Conservation (phyloP, 2,329 filamentous ascomycete genomes). For the Alternaria sp. region DNA sequence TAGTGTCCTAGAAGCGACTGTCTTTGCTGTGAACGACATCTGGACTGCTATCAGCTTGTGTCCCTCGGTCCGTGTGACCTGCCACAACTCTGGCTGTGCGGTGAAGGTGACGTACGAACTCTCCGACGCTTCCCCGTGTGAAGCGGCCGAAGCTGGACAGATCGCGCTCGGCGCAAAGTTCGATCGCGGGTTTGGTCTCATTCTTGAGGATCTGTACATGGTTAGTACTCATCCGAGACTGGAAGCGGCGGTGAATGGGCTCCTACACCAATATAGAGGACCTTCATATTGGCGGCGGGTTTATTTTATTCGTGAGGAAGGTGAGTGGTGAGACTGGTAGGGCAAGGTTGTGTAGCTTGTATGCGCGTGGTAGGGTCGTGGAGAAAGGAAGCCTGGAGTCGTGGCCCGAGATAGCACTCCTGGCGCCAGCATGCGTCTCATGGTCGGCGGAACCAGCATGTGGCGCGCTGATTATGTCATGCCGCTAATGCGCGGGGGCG, state of each 20-base stretch:
- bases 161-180: conserved; percentile 71
- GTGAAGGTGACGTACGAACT: conserved; percentile 27
- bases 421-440: not conserved
- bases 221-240: conserved; percentile 14
- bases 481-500: conserved; percentile 27
- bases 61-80: not conserved
- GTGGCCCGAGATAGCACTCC: not conserved
- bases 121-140: conserved; percentile 59
- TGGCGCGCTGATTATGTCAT: conserved; percentile 25
- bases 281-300: conserved; percentile 69
- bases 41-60: conserved; percentile 39
- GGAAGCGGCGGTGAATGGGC: conserved; percentile 25
- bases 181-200: conserved; percentile 73
- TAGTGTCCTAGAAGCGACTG: conserved; percentile 82
- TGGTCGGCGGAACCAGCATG: not conserved
- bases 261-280: conserved; percentile 85
- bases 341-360: not conserved
- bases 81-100: not conserved
- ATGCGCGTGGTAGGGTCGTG: not conserved
- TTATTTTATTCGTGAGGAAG: not conserved
- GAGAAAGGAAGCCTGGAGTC: not conserved
- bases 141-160: conserved; percentile 81
- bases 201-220: conserved; percentile 76
- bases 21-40: conserved; percentile 87
- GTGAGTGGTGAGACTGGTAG: not conserved